These are phyloP conservation scores for Phytopythium oedochilum DNA, from an alignment of 352 stramenopile species.

Conservation along the genomic window DNA sequence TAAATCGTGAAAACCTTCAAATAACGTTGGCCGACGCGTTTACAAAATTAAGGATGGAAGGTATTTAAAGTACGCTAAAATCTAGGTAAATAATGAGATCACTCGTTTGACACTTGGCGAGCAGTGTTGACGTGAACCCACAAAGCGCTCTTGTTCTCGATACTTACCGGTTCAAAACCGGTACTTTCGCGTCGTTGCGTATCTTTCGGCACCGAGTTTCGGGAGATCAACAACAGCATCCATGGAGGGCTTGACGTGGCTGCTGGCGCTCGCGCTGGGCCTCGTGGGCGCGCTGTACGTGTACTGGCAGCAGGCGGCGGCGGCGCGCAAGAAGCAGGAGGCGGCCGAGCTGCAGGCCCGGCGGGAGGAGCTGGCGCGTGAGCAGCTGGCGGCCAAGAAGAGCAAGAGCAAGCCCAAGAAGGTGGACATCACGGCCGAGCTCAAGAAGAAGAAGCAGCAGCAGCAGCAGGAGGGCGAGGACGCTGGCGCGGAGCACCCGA, in stretches of 20 bases:
- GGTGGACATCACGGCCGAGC: slow-evolving; percentile 63
- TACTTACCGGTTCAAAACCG: background rate
- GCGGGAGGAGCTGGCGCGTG: slow-evolving; percentile 43
- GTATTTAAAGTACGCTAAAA: no score
- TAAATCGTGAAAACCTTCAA: no score
- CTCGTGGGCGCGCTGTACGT: slow-evolving; percentile 52
- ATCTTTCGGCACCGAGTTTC: slow-evolving; percentile 1
- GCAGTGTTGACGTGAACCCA: slow-evolving; percentile 5
- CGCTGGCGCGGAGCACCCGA: slow-evolving; percentile 24
- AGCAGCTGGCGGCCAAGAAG: slow-evolving; percentile 59
- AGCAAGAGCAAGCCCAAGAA: slow-evolving; percentile 57
- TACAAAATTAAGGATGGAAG: no score
- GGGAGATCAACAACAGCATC: no score
- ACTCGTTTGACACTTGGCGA: slow-evolving; percentile 4
- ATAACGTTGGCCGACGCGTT: no score
- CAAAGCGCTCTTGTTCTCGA: background rate
- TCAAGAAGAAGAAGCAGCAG: slow-evolving; percentile 55
- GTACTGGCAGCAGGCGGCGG: slow-evolving; percentile 49
- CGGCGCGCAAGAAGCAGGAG: slow-evolving; percentile 29
- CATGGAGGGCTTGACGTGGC: slow-evolving; percentile 16
- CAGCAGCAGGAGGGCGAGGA: slow-evolving; percentile 12
- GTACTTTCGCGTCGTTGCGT: background rate
- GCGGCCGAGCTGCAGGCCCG: slow-evolving; percentile 32
- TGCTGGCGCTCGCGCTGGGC: slow-evolving; percentile 57
- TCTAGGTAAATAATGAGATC: no score